A percentile compares a stretch with the other conserved stretches of the same genome.
Evolutionary conservation across 2,329 filamentous ascomycete genomes (phyloP).

Genomic region (Hypoxylon sp.): DNA sequence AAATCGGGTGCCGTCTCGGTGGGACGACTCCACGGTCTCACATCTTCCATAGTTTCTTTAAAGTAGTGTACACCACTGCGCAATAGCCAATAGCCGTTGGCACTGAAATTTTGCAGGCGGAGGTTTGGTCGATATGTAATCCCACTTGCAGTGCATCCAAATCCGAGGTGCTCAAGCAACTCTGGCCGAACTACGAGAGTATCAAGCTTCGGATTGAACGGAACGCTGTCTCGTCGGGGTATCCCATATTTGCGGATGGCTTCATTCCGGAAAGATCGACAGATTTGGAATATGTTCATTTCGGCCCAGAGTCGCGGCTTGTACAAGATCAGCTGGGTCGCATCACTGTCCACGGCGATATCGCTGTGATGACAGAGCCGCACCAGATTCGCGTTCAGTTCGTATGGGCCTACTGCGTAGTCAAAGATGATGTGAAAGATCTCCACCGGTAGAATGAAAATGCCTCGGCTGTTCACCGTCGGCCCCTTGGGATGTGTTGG

Average conservation of each 20-base stretch:
- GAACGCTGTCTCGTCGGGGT: background rate
- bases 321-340: constrained; percentile 15
- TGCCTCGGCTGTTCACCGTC: too few species aligned
- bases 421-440: constrained; percentile 8
- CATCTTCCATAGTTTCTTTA: background rate
- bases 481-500: too few species aligned
- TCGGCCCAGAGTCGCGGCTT: constrained; percentile 14
- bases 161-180: background rate
- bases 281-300: constrained; percentile 2
- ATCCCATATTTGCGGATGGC: constrained; percentile 11
- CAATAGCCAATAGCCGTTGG: constrained; percentile 2
- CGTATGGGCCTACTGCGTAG: constrained; percentile 1
- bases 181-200: background rate
- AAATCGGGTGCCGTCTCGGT: background rate
- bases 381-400: background rate
- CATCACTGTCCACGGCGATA: background rate
- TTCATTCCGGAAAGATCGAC: constrained; percentile 6
- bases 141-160: background rate
- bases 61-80: constrained; percentile 3
- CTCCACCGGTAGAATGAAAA: constrained; percentile 2
- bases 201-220: constrained; percentile 12
- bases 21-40: constrained; percentile 2
- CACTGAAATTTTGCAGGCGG: background rate
- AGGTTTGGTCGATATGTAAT: background rate
- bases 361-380: background rate